A percentile compares a stretch with the other conserved stretches of the same genome.
Conservation (phyloP, 2,329 filamentous ascomycete species). For the Pyrenochaeta sp. region DNA sequence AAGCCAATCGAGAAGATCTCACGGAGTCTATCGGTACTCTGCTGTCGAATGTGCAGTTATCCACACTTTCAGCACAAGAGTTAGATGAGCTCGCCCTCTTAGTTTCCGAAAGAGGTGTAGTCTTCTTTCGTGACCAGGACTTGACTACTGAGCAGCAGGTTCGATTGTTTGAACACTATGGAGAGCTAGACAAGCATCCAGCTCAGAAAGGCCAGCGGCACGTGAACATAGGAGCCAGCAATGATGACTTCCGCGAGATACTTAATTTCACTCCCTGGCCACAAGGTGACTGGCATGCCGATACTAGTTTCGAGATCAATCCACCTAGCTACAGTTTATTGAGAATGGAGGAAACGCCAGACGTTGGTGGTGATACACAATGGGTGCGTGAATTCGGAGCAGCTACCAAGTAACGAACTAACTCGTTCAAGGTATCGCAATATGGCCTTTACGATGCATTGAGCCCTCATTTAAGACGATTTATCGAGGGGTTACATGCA, state of each 20-base stretch:
- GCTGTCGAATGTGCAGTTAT: constrained; percentile 49
- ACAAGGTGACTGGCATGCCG: constrained; percentile 10
- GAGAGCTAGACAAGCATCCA: constrained; percentile 1
- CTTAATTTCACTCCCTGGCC: neutral
- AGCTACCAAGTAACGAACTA: neutral
- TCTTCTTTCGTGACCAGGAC: constrained; percentile 62
- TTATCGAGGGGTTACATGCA: constrained; percentile 17
- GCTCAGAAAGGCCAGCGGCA: neutral
- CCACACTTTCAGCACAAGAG: constrained; percentile 47
- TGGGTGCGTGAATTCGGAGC: constrained; percentile 27
- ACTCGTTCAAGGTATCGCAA: constrained; percentile 14
- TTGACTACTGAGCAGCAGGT: constrained; percentile 42
- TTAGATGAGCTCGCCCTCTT: constrained; percentile 64
- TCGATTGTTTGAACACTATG: constrained; percentile 7
- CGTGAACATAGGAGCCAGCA: neutral
- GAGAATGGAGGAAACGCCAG: constrained; percentile 20
- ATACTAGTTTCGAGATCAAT: constrained; percentile 19
- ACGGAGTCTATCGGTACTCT: constrained; percentile 29
- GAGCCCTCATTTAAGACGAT: constrained; percentile 18
- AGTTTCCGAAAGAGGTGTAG: constrained; percentile 58
- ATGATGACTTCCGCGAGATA: neutral
- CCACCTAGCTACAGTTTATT: constrained; percentile 16
- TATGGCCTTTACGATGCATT: constrained; percentile 22
- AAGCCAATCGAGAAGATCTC: constrained; percentile 9
- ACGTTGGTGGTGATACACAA: constrained; percentile 46